phyloP scores from a whole-genome alignment of 306 rosid species.

The Potentilla sterilis region DNA sequence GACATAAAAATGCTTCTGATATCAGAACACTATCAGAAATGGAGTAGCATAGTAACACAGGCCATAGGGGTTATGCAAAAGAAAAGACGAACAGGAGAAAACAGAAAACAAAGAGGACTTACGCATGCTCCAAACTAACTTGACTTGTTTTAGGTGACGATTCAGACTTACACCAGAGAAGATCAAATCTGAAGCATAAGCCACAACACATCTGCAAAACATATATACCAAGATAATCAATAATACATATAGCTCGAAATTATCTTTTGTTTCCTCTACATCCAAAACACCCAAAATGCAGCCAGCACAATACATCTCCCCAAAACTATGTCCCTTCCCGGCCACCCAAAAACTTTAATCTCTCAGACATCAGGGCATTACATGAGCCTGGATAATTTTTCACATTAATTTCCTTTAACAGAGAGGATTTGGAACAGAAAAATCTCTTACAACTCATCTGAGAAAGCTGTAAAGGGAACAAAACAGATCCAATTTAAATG shows the following conservation, averaged over 20 bases:
- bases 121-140: conserved; percentile 93
- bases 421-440: background rate
- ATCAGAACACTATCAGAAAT: background rate
- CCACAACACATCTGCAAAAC: conserved; percentile 82
- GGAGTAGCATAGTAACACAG: background rate
- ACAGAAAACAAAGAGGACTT: conserved; percentile 35
- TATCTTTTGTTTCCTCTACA: background rate
- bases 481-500: background rate
- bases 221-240: conserved; percentile 12
- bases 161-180: conserved; percentile 70
- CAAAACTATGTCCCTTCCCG: background rate
- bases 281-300: background rate
- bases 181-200: conserved; percentile 81
- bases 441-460: too few relatives aligned
- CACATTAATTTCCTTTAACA: background rate
- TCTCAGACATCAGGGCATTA: background rate
- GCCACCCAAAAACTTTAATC: background rate
- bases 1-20: too few relatives aligned
- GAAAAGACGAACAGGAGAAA: background rate
- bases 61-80: background rate
- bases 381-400: background rate
- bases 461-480: background rate
- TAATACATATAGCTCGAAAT: background rate
- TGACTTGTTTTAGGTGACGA: conserved; percentile 71
- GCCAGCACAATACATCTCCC: background rate